A percentile compares a stretch with the other conserved stretches of the same genome.
phyloP scores from a whole-genome alignment of 305 asterid species.

The Salvia sclarea region DNA sequence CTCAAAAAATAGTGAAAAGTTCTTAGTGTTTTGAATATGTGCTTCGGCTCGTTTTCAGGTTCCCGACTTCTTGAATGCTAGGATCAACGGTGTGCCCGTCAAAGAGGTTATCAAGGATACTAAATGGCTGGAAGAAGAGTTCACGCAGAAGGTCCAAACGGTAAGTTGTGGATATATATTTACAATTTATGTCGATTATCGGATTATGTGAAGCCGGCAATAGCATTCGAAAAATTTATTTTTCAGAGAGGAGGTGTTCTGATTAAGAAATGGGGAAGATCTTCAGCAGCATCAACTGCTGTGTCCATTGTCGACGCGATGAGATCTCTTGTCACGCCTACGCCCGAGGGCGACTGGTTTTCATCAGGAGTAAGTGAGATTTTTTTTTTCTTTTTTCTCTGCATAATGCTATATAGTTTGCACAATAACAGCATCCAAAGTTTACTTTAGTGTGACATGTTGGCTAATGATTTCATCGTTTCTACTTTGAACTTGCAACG shows the following conservation, averaged over 20 bases:
- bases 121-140: conserved; percentile 93
- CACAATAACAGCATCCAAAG: neutral
- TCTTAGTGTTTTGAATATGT: neutral
- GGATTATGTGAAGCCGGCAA: neutral
- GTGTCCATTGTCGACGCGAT: conserved; percentile 92
- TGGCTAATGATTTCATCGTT: neutral
- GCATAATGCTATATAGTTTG: neutral
- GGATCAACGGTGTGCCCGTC: conserved; percentile 72
- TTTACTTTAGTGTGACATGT: neutral
- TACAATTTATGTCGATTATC: too few relatives aligned
- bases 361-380: conserved; percentile 73
- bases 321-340: conserved; percentile 87
- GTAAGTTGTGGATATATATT: conserved; percentile 35
- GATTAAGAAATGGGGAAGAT: conserved; percentile 98
- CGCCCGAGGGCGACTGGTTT: conserved; percentile 97
- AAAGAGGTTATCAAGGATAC: conserved; percentile 81
- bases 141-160: conserved; percentile 86
- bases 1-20: neutral
- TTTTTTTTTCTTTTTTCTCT: neutral
- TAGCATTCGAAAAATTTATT: neutral
- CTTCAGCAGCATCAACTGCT: conserved; percentile 98
- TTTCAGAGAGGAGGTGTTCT: conserved; percentile 95
- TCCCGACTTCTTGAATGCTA: conserved; percentile 93
- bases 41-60: conserved; percentile 50
- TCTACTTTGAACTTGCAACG: neutral